These are phyloP conservation scores for Arthrinium phaeospermum DNA, from an alignment of 2,329 filamentous ascomycete genomes.

Conservation along the genomic window DNA sequence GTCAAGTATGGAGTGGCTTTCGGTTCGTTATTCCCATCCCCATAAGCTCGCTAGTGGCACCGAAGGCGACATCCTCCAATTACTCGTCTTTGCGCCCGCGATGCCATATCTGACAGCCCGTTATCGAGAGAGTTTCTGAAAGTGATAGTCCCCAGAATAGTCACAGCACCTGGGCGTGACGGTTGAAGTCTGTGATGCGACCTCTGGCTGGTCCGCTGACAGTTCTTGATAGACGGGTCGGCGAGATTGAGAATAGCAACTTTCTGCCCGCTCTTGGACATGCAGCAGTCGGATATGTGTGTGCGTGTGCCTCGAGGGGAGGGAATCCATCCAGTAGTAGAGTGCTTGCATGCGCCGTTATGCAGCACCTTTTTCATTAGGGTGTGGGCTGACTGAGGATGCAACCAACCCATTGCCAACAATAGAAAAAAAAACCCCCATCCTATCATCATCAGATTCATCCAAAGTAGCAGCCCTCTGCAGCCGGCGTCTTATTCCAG, in stretches of 20 bases:
- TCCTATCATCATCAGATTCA: slow-evolving; percentile 11
- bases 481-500: not conserved
- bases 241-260: not conserved
- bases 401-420: slow-evolving; percentile 14
- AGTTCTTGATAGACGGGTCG: not conserved
- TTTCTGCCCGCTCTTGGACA: not conserved
- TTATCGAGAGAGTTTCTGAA: not conserved
- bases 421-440: slow-evolving; percentile 14
- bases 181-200: slow-evolving; percentile 5
- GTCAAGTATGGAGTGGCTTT: not conserved
- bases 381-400: slow-evolving; percentile 8
- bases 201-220: not conserved
- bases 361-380: not conserved
- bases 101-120: slow-evolving; percentile 7
- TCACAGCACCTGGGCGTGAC: not conserved
- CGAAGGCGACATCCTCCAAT: slow-evolving; percentile 1
- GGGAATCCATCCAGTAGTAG: not conserved
- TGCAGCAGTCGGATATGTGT: not conserved
- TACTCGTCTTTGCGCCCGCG: slow-evolving; percentile 13
- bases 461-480: slow-evolving; percentile 12
- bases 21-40: not conserved
- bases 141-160: slow-evolving; percentile 4
- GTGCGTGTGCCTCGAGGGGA: not conserved
- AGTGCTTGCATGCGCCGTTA: slow-evolving; percentile 16
- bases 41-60: slow-evolving; percentile 12